Evolutionary conservation across 768 basidiomycete species (phyloP).

Genomic region (Tricholoma sp.): DNA sequence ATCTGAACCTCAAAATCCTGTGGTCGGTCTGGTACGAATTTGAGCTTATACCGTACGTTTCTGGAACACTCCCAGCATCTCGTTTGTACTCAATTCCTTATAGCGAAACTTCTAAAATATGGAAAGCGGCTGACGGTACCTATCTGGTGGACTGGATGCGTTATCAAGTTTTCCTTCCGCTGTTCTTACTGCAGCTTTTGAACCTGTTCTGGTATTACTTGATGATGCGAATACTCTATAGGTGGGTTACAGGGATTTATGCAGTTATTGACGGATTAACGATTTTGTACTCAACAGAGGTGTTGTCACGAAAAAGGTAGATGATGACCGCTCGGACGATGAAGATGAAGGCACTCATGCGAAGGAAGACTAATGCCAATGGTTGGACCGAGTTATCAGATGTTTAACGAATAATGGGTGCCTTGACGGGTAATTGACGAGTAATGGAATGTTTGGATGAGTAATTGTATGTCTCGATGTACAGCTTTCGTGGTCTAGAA

Average conservation of each 20-base stretch:
- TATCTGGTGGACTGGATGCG: slow-evolving; percentile 78
- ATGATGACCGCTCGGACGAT: slow-evolving; percentile 81
- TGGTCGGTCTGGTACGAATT: slow-evolving; percentile 84
- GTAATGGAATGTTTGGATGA: not conserved
- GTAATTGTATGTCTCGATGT: not conserved
- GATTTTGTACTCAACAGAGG: slow-evolving; percentile 39
- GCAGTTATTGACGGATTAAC: not conserved
- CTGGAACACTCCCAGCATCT: not conserved
- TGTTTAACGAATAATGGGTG: no score
- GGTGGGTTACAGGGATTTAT: slow-evolving; percentile 41
- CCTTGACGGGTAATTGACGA: no score
- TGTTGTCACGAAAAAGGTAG: slow-evolving; percentile 37
- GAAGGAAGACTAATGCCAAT: slow-evolving; percentile 7
- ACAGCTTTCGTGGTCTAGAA: not conserved
- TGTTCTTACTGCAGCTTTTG: slow-evolving; percentile 72
- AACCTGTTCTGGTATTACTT: slow-evolving; percentile 94
- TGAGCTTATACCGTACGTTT: slow-evolving; percentile 68
- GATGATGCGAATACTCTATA: slow-evolving; percentile 69
- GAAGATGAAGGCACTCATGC: slow-evolving; percentile 47
- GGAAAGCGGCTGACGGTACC: slow-evolving; percentile 56
- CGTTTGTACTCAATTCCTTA: slow-evolving; percentile 1
- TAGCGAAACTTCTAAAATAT: slow-evolving; percentile 52
- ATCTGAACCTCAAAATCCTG: slow-evolving; percentile 80
- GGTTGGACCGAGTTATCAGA: no score
- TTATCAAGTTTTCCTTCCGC: slow-evolving; percentile 72